Percentiles rank a stretch among this genome's conserved stretches.
These are phyloP conservation scores for Cordyceps farinosa DNA, from an alignment of 2,329 filamentous ascomycete species.

Conservation along the genomic window DNA sequence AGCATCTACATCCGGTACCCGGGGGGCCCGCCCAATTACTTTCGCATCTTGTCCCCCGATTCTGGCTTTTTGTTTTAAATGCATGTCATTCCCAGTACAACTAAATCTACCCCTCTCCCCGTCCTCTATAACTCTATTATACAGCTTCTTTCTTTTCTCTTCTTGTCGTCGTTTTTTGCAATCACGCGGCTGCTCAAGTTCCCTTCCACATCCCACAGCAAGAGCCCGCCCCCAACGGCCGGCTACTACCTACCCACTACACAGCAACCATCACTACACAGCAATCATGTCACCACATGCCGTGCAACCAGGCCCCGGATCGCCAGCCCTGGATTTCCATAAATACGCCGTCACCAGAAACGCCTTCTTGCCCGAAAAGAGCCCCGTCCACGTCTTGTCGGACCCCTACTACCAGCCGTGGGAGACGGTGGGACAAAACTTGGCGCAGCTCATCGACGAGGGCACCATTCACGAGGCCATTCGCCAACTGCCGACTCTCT, in stretches of 20 bases:
- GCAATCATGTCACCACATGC: slow-evolving; percentile 43
- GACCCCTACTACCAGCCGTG: slow-evolving; percentile 74
- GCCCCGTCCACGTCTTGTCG: slow-evolving; percentile 62
- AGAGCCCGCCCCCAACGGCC: too few species aligned
- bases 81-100: not conserved
- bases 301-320: slow-evolving; percentile 24
- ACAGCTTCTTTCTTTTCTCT: too few species aligned
- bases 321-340: slow-evolving; percentile 28
- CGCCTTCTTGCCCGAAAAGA: slow-evolving; percentile 72
- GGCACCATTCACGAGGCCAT: slow-evolving; percentile 62
- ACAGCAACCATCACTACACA: not conserved
- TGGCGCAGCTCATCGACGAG: slow-evolving; percentile 64
- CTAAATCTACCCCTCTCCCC: too few species aligned
- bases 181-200: too few species aligned
- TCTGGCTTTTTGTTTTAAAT: slow-evolving; percentile 3
- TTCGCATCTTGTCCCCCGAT: not conserved
- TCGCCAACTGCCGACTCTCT: slow-evolving; percentile 64
- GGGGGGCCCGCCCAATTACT: slow-evolving; percentile 6
- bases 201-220: not conserved
- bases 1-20: slow-evolving; percentile 1
- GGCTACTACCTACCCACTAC: too few species aligned
- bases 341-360: slow-evolving; percentile 46
- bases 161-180: too few species aligned
- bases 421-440: slow-evolving; percentile 66
- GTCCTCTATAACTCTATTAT: too few species aligned